These are phyloP conservation scores for Casuarina cunninghamiana DNA, from an alignment of 306 rosid genomes.

Conservation along the genomic window DNA sequence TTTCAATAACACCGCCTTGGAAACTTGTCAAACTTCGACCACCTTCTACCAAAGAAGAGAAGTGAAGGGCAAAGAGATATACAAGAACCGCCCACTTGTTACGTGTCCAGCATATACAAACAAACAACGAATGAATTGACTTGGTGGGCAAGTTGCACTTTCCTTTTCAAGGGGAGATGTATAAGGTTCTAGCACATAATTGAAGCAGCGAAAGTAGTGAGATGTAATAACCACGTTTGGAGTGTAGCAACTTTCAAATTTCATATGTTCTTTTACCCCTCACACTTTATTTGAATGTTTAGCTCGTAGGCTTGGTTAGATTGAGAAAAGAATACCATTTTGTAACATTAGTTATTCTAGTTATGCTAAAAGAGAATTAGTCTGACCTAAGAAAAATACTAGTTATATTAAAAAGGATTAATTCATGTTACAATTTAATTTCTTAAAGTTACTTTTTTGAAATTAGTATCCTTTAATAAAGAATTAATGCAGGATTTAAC, in stretches of 20 bases:
- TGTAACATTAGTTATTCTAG: neutral
- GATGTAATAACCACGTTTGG: neutral
- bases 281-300: neutral
- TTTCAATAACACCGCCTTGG: neutral
- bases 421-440: neutral
- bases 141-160: conserved; percentile 1
- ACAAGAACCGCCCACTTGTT: neutral
- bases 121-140: neutral
- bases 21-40: conserved; percentile 1
- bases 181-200: neutral
- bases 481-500: no score
- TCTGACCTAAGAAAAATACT: no score
- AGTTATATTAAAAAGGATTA: neutral
- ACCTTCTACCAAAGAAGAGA: neutral
- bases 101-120: neutral
- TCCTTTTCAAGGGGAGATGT: neutral
- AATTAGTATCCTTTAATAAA: no score
- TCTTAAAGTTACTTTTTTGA: no score
- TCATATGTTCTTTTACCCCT: neutral
- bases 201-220: neutral
- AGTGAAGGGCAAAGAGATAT: neutral
- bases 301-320: neutral
- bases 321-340: neutral
- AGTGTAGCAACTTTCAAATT: neutral
- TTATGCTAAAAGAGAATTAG: neutral